These are phyloP conservation scores for Gymnopus androsaceus DNA, from an alignment of 1,284 basidiomycete genomes.

Conservation along the genomic window DNA sequence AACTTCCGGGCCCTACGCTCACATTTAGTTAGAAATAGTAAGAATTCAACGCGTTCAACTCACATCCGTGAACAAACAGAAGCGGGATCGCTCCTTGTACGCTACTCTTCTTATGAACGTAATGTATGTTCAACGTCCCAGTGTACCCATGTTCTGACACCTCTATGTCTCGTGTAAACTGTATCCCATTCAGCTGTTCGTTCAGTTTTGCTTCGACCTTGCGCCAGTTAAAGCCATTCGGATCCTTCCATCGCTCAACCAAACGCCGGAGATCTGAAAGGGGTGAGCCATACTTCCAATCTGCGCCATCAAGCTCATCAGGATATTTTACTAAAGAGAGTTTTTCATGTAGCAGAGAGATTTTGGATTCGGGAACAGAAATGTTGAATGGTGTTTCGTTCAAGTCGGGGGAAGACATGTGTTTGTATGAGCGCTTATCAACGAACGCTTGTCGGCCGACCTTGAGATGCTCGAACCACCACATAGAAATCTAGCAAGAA, in stretches of 20 bases:
- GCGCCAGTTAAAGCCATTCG: constrained; percentile 48
- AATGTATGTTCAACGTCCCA: constrained; percentile 4
- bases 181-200: constrained; percentile 35
- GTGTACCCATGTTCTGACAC: not conserved
- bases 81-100: constrained; percentile 41
- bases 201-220: constrained; percentile 40
- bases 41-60: constrained; percentile 39
- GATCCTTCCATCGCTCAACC: constrained; percentile 37
- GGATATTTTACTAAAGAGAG: constrained; percentile 38
- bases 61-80: constrained; percentile 51
- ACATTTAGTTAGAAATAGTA: not conserved
- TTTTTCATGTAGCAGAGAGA: constrained; percentile 30
- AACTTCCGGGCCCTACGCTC: constrained; percentile 57
- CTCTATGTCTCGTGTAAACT: constrained; percentile 4
- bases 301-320: constrained; percentile 40
- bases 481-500: no score
- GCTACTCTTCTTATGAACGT: constrained; percentile 25
- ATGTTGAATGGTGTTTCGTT: constrained; percentile 39
- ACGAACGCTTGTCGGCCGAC: no score
- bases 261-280: constrained; percentile 41
- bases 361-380: constrained; percentile 29
- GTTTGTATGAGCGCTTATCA: no score
- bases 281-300: constrained; percentile 43
- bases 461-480: no score
- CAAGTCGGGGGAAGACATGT: constrained; percentile 18